phyloP scores from a whole-genome alignment of 2,329 filamentous ascomycete genomes.

The Elsinoe australis region DNA sequence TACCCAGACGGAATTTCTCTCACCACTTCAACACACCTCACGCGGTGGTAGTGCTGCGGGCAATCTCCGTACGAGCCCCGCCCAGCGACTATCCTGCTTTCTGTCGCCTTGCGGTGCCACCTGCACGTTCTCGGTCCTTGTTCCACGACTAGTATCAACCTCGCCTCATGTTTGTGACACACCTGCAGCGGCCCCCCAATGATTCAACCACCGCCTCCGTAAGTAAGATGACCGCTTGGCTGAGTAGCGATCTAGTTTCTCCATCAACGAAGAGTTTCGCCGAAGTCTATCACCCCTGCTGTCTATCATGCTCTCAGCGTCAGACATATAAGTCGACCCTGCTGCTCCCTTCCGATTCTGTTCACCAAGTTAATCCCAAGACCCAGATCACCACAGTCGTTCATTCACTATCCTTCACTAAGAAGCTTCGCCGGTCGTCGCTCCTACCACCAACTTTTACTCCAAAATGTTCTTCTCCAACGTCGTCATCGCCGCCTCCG shows the following conservation, averaged over 20 bases:
- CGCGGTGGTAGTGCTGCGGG: not conserved
- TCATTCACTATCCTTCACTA: not conserved
- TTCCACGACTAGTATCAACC: not conserved
- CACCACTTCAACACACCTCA: not conserved
- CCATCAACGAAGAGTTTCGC: conserved; percentile 10
- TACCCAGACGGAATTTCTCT: conserved; percentile 11
- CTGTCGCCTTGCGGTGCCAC: not conserved
- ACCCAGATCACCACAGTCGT: conserved; percentile 12
- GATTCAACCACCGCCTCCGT: not conserved
- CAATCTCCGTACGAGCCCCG: not conserved
- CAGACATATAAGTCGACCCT: conserved; percentile 3
- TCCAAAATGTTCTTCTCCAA: conserved; percentile 19
- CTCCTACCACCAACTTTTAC: not conserved
- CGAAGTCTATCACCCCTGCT: conserved; percentile 1
- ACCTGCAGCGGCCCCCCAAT: not conserved
- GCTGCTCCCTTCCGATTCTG: conserved; percentile 1
- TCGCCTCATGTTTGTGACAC: not conserved
- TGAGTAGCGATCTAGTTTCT: conserved; percentile 8
- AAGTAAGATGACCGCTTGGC: conserved; percentile 8
- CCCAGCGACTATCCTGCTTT: not conserved
- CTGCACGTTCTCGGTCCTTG: not conserved
- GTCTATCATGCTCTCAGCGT: conserved; percentile 1
- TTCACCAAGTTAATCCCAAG: conserved; percentile 10
- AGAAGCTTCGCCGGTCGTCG: conserved; percentile 14
- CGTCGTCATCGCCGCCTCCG: conserved; percentile 19